These are phyloP conservation scores for Fusarium decemcellulare DNA, from an alignment of 2,329 filamentous ascomycete species.

Conservation along the genomic window DNA sequence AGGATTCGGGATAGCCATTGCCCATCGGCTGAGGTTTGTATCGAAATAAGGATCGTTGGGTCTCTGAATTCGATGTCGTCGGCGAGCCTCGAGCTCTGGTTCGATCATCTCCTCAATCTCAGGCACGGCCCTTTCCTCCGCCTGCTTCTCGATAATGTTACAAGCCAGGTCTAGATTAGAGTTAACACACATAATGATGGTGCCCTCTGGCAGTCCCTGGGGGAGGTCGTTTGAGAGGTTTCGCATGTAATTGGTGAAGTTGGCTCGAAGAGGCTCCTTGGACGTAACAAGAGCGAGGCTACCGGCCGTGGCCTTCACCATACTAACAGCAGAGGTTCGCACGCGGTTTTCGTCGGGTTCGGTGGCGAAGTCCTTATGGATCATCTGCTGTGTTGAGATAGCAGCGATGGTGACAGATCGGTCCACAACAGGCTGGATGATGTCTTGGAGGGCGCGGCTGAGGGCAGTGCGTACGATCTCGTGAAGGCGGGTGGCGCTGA, in stretches of 20 bases:
- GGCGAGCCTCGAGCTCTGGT: constrained; percentile 81
- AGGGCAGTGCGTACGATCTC: constrained; percentile 89
- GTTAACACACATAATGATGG: constrained; percentile 98
- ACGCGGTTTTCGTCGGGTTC: constrained; percentile 92
- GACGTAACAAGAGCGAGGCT: constrained; percentile 97
- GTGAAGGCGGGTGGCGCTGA: constrained; percentile 76
- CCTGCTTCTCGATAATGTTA: constrained; percentile 93
- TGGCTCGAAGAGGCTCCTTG: constrained; percentile 95
- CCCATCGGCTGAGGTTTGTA: constrained; percentile 87
- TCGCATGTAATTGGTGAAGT: constrained; percentile 97
- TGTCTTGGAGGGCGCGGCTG: constrained; percentile 92
- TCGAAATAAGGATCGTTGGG: constrained; percentile 90
- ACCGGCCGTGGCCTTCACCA: constrained; percentile 95
- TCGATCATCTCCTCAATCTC: constrained; percentile 97
- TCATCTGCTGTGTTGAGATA: constrained; percentile 95
- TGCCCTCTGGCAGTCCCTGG: constrained; percentile 90
- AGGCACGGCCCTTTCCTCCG: constrained; percentile 90
- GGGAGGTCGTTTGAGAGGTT: constrained; percentile 77
- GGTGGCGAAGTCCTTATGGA: constrained; percentile 95
- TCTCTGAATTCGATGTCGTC: constrained; percentile 80
- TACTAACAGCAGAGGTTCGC: constrained; percentile 88
- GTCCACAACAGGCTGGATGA: constrained; percentile 97
- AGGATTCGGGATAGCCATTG: constrained; percentile 92
- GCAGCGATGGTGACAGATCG: constrained; percentile 97
- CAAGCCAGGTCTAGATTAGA: constrained; percentile 96